phyloP scores from a whole-genome alignment of 2,329 filamentous ascomycete species.

The Fusarium robinianum region DNA sequence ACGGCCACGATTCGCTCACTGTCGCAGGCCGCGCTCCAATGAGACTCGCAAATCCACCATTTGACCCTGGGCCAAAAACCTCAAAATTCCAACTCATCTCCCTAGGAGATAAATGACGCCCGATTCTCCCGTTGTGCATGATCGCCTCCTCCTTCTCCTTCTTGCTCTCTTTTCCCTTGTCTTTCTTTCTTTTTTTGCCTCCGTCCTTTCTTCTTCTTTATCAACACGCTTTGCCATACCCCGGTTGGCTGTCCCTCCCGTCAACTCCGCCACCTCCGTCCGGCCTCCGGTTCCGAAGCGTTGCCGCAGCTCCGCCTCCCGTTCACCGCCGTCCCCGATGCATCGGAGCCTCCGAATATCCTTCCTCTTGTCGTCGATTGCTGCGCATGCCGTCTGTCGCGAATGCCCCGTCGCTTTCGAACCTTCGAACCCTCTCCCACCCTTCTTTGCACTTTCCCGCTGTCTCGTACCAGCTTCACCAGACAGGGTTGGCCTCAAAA shows the following conservation, averaged over 20 bases:
- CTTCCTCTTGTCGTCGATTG: neutral
- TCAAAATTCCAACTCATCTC: slow-evolving; percentile 33
- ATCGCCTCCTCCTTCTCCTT: slow-evolving; percentile 5
- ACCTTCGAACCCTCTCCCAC: neutral
- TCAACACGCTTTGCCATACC: neutral
- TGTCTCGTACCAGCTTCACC: too few relatives aligned
- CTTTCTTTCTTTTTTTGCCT: neutral
- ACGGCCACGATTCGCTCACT: slow-evolving; percentile 34
- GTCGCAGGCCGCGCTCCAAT: slow-evolving; percentile 30
- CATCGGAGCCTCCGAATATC: slow-evolving; percentile 23
- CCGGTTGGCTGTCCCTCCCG: neutral
- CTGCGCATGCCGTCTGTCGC: neutral
- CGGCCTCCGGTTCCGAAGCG: slow-evolving; percentile 21
- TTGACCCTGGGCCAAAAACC: slow-evolving; percentile 23
- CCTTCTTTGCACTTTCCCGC: neutral
- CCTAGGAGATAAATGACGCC: slow-evolving; percentile 14
- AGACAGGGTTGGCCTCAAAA: too few relatives aligned
- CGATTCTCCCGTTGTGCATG: slow-evolving; percentile 6
- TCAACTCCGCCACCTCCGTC: slow-evolving; percentile 27
- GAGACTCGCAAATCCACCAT: slow-evolving; percentile 30
- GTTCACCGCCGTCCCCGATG: slow-evolving; percentile 29
- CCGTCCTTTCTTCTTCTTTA: neutral
- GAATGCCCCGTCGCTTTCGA: too few relatives aligned
- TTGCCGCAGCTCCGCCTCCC: slow-evolving; percentile 35
- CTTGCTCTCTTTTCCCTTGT: neutral